These are phyloP conservation scores for Cladosporium velox DNA, from an alignment of 2,329 filamentous ascomycete species.

Conservation along the genomic window DNA sequence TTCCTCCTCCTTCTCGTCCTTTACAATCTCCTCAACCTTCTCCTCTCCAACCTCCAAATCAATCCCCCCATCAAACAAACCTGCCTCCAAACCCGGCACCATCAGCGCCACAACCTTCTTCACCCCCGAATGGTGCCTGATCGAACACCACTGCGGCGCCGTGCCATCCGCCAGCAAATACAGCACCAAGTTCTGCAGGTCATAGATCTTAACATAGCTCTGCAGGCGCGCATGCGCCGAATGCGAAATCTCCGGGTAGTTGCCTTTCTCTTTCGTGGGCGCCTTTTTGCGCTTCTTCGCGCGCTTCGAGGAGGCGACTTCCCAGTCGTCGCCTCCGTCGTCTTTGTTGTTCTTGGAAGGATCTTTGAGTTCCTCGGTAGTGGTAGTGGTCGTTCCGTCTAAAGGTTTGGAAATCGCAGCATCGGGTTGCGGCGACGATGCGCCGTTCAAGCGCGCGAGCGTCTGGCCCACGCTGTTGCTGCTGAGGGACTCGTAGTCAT, in stretches of 20 bases:
- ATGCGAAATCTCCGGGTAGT: slow-evolving; percentile 57
- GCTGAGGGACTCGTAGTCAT: slow-evolving; percentile 30
- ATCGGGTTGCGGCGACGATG: slow-evolving; percentile 15
- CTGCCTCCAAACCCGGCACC: slow-evolving; percentile 87
- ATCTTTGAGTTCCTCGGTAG: slow-evolving; percentile 14
- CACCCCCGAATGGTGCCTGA: slow-evolving; percentile 58
- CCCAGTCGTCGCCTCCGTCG: slow-evolving; percentile 30
- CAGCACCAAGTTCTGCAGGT: slow-evolving; percentile 60
- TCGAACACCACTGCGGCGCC: slow-evolving; percentile 64
- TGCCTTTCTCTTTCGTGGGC: slow-evolving; percentile 43
- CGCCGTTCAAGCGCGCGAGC: slow-evolving; percentile 28
- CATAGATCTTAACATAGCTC: slow-evolving; percentile 57
- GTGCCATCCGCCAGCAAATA: slow-evolving; percentile 64
- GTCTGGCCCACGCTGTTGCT: slow-evolving; percentile 32
- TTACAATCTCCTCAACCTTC: not conserved
- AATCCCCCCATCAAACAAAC: slow-evolving; percentile 74
- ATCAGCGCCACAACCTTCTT: slow-evolving; percentile 83
- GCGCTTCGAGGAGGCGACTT: slow-evolving; percentile 29
- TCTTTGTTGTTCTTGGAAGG: not conserved
- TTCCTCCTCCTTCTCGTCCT: slow-evolving; percentile 2
- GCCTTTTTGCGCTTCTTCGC: slow-evolving; percentile 33
- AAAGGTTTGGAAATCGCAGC: slow-evolving; percentile 9
- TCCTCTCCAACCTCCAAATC: slow-evolving; percentile 28
- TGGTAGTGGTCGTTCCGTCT: slow-evolving; percentile 1
- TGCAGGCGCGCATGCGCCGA: slow-evolving; percentile 56